Conservation (phyloP, 1,284 basidiomycete genomes). For the Ustilago trichophora region DNA sequence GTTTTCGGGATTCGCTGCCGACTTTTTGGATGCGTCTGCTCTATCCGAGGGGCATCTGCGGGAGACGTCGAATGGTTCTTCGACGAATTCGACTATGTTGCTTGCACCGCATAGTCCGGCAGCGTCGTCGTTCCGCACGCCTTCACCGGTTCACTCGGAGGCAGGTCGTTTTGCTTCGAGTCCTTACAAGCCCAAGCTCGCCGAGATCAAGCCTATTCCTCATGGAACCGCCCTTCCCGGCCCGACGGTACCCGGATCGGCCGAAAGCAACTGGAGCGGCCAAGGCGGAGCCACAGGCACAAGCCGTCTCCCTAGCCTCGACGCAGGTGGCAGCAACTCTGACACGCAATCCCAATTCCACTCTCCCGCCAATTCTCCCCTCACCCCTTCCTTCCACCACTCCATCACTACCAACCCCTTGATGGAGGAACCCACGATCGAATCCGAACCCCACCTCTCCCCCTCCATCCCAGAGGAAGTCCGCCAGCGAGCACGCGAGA, state of each 20-base stretch:
- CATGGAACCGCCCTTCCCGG: slow-evolving; percentile 31
- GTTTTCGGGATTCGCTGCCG: slow-evolving; percentile 51
- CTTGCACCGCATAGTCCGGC: slow-evolving; percentile 38
- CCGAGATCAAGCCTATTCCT: slow-evolving; percentile 34
- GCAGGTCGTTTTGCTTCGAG: slow-evolving; percentile 1
- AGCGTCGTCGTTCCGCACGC: slow-evolving; percentile 19
- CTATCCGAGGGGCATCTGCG: slow-evolving; percentile 27
- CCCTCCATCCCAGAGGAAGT: slow-evolving; percentile 38
- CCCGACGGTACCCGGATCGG: slow-evolving; percentile 30
- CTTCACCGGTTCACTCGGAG: slow-evolving; percentile 19
- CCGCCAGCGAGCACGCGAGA: slow-evolving; percentile 34
- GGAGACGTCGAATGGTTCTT: slow-evolving; percentile 21
- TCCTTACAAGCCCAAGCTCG: slow-evolving; percentile 19
- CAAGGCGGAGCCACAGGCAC: slow-evolving; percentile 5
- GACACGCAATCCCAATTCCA: slow-evolving; percentile 40
- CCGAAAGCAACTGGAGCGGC: slow-evolving; percentile 38
- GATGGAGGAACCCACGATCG: background rate
- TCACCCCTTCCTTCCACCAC: slow-evolving; percentile 42
- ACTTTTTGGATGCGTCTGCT: slow-evolving; percentile 45
- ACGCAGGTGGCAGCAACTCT: slow-evolving; percentile 33
- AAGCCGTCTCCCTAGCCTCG: slow-evolving; percentile 35
- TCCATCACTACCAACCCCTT: slow-evolving; percentile 5
- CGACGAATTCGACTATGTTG: slow-evolving; percentile 22
- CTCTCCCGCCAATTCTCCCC: slow-evolving; percentile 35
- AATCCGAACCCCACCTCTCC: too few relatives aligned